These are phyloP conservation scores for Daldinia decipiens DNA, from an alignment of 495 filamentous ascomycete species.

Conservation along the genomic window DNA sequence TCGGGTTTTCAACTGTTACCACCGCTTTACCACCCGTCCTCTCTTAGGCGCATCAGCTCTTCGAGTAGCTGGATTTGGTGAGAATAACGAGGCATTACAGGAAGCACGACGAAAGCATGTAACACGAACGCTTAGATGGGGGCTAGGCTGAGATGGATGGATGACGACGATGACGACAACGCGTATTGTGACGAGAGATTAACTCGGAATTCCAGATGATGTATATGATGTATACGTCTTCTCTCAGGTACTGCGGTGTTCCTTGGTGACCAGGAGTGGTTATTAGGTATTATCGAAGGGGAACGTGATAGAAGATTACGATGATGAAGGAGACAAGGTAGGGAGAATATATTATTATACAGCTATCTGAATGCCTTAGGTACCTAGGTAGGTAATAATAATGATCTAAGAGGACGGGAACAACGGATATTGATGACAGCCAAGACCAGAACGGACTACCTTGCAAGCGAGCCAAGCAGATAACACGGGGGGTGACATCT, in stretches of 20 bases:
- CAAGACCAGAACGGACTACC: conserved; percentile 27
- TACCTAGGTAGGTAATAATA: not conserved
- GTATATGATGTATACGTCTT: not conserved
- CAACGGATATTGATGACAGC: conserved; percentile 41
- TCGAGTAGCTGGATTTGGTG: conserved; percentile 44
- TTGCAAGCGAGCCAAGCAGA: conserved; percentile 37
- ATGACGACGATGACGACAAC: conserved; percentile 15
- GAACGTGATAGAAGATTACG: conserved; percentile 1
- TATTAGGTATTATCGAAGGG: not conserved
- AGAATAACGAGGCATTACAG: conserved; percentile 46
- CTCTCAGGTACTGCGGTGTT: not conserved
- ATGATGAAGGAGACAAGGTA: conserved; percentile 2
- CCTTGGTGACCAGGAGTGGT: no score
- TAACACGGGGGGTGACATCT: conserved; percentile 29
- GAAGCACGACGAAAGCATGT: conserved; percentile 16
- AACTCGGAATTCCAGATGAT: conserved; percentile 9
- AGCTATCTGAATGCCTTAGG: not conserved
- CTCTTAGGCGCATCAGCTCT: conserved; percentile 42
- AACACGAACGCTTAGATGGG: conserved; percentile 15
- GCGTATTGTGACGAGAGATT: conserved; percentile 19
- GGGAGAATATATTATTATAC: not conserved
- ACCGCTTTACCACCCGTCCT: conserved; percentile 29
- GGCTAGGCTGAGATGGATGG: not conserved
- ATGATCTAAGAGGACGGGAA: conserved; percentile 26
- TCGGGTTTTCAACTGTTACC: conserved; percentile 10